A percentile compares a stretch with the other conserved stretches of the same genome.
phyloP scores from a whole-genome alignment of 805 yeast genomes.

The Metschnikowia corniflorae region DNA sequence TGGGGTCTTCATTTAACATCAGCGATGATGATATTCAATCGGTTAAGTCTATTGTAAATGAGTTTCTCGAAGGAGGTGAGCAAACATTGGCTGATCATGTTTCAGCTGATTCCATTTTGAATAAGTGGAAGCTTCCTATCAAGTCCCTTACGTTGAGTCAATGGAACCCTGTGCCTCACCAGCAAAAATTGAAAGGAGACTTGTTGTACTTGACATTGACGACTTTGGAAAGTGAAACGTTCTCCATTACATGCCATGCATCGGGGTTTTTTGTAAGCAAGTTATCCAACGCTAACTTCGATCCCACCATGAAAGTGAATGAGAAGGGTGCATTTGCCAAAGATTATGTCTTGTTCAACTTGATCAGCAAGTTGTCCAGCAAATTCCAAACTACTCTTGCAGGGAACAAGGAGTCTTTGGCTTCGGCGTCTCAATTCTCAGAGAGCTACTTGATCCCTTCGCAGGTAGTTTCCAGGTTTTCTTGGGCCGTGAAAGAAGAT shows the following conservation, averaged over 20 bases:
- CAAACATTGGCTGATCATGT: slow-evolving; percentile 16
- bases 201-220: slow-evolving; percentile 69
- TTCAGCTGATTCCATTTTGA: slow-evolving; percentile 26
- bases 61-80: slow-evolving; percentile 5
- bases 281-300: slow-evolving; percentile 64
- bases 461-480: slow-evolving; percentile 57
- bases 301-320: slow-evolving; percentile 52
- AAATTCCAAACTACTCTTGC: slow-evolving; percentile 51
- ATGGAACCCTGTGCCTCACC: slow-evolving; percentile 83
- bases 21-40: slow-evolving; percentile 30
- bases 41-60: slow-evolving; percentile 13
- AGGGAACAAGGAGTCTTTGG: slow-evolving; percentile 45
- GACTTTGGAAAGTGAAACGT: slow-evolving; percentile 77
- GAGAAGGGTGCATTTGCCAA: slow-evolving; percentile 31
- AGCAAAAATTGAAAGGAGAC: slow-evolving; percentile 66
- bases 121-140: slow-evolving; percentile 47
- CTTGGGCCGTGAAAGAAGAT: slow-evolving; percentile 64
- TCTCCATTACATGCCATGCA: slow-evolving; percentile 72
- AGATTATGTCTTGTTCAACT: slow-evolving; percentile 53
- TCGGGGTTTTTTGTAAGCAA: slow-evolving; percentile 78
- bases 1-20: slow-evolving; percentile 11
- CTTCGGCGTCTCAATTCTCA: slow-evolving; percentile 39
- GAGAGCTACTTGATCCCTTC: slow-evolving; percentile 62
- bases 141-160: slow-evolving; percentile 57
- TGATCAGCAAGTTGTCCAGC: slow-evolving; percentile 66